phyloP scores from a whole-genome alignment of 2,329 filamentous ascomycete species.

The Clonostachys rosea region DNA sequence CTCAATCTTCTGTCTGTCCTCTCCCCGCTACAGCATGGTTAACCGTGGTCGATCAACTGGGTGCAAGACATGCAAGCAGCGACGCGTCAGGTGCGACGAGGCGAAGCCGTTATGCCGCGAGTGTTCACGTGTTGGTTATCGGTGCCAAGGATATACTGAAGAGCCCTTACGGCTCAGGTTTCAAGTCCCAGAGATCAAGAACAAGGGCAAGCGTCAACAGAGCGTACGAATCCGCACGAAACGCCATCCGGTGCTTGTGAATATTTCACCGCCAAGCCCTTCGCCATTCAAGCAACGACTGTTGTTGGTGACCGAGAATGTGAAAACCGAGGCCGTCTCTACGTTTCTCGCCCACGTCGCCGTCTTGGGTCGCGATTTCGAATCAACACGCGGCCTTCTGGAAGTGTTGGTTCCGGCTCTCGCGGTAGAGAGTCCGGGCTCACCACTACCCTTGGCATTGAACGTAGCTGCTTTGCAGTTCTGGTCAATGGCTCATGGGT shows the following conservation, averaged over 20 bases:
- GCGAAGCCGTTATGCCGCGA: constrained; percentile 13
- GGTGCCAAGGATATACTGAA: background rate
- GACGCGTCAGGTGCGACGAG: constrained; percentile 23
- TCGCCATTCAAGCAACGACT: background rate
- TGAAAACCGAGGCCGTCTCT: background rate
- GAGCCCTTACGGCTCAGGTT: constrained; percentile 5
- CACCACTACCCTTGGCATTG: constrained; percentile 6
- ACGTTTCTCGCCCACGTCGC: constrained; percentile 9
- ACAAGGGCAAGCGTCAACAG: background rate
- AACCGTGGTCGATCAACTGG: background rate
- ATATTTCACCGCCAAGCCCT: background rate
- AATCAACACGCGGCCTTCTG: constrained; percentile 9
- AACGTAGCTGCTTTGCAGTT: constrained; percentile 7
- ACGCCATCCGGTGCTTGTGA: background rate
- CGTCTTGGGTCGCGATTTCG: constrained; percentile 7
- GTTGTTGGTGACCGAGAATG: too few relatives aligned
- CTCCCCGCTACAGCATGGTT: constrained; percentile 1
- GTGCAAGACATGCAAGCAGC: constrained; percentile 10
- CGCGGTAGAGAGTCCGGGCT: constrained; percentile 6
- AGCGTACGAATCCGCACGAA: too few relatives aligned
- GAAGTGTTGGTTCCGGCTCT: constrained; percentile 6
- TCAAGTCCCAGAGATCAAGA: constrained; percentile 1
- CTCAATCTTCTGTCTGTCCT: too few relatives aligned
- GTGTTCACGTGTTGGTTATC: background rate
- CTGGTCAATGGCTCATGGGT: constrained; percentile 7